Evolutionary conservation across 1,284 basidiomycete genomes (phyloP).

Genomic region (Rhizoctonia solani): DNA sequence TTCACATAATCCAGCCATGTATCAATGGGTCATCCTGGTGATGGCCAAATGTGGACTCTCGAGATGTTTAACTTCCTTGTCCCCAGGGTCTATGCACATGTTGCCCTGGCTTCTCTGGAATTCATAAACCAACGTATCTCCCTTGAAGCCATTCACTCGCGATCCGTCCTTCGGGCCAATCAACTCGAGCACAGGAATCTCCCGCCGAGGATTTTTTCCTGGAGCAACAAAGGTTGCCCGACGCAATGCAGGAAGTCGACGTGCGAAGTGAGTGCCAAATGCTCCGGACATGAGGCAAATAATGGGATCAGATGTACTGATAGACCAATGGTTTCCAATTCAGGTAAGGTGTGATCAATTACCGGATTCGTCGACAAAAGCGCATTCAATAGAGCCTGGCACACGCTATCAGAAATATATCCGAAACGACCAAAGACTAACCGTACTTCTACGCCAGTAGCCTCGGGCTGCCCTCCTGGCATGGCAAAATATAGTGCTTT

Average conservation of each 20-base stretch:
- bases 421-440: neutral
- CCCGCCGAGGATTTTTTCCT: conserved; percentile 1
- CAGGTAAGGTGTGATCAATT: neutral
- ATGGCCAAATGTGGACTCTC: too few relatives aligned
- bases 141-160: too few relatives aligned
- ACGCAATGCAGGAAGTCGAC: neutral
- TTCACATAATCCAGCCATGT: too few relatives aligned
- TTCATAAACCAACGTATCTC: too few relatives aligned
- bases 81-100: too few relatives aligned
- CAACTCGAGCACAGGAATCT: neutral
- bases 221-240: conserved; percentile 4
- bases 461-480: conserved; percentile 16
- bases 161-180: conserved; percentile 5
- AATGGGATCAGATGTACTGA: conserved; percentile 11
- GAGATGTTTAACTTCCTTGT: too few relatives aligned
- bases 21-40: too few relatives aligned
- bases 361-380: neutral
- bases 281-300: neutral
- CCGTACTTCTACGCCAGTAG: conserved; percentile 1
- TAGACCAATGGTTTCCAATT: neutral
- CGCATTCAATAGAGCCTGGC: conserved; percentile 11
- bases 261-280: conserved; percentile 10
- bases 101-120: too few relatives aligned
- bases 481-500: neutral
- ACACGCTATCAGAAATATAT: too few relatives aligned